These are phyloP conservation scores for Rosa hybrid DNA, from an alignment of 331 rosid species.

Conservation along the genomic window DNA sequence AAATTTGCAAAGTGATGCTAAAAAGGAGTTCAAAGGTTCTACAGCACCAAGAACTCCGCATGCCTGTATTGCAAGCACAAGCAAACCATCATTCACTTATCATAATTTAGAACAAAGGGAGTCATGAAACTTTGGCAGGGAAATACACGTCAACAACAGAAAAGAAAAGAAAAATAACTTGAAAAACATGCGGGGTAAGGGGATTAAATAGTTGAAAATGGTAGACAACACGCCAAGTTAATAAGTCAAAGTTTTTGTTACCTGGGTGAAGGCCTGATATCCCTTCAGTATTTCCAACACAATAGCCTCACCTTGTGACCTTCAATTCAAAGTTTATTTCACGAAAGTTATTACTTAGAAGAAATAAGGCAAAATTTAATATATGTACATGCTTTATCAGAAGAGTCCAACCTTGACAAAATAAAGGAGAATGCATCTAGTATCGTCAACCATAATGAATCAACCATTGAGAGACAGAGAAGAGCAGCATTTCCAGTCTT, in stretches of 20 bases:
- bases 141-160: slow-evolving; percentile 17
- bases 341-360: slow-evolving; percentile 26
- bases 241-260: slow-evolving; percentile 20
- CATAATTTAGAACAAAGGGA: slow-evolving; percentile 10
- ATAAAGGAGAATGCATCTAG: slow-evolving; percentile 93
- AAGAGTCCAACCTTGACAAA: slow-evolving; percentile 67
- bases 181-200: not conserved
- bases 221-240: not conserved
- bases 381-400: slow-evolving; percentile 14
- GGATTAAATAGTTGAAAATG: not conserved
- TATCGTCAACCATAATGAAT: slow-evolving; percentile 89
- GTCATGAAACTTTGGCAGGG: slow-evolving; percentile 4
- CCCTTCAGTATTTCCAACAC: slow-evolving; percentile 95
- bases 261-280: slow-evolving; percentile 99
- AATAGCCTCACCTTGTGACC: slow-evolving; percentile 99
- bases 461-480: slow-evolving; percentile 94
- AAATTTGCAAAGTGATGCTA: slow-evolving; percentile 97
- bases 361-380: slow-evolving; percentile 21
- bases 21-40: slow-evolving; percentile 92
- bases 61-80: slow-evolving; percentile 57
- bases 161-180: not conserved
- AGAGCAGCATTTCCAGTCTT: slow-evolving; percentile 68
- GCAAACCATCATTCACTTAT: slow-evolving; percentile 16
- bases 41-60: slow-evolving; percentile 94
- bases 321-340: slow-evolving; percentile 36